Evolutionary conservation across 192 early-diverging fungal species (phyloP).

Genomic region (Coemansia sp.): DNA sequence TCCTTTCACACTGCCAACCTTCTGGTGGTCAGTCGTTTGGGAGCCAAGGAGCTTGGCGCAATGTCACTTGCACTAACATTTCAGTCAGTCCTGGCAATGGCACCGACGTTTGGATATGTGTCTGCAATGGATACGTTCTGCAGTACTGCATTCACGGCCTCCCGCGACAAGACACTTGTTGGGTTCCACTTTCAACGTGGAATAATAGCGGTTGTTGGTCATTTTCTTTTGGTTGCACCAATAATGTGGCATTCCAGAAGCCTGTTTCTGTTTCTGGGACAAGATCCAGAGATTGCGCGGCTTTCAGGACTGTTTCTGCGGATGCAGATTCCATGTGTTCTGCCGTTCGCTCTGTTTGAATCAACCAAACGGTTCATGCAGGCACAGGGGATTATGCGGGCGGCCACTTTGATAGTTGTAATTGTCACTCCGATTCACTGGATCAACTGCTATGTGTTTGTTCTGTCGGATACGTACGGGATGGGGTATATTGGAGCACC

Average conservation of each 20-base stretch:
- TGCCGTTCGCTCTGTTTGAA: conserved; percentile 76
- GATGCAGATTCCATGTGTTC: conserved; percentile 67
- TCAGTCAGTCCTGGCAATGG: neutral
- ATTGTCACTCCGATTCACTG: conserved; percentile 71
- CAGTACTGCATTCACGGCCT: conserved; percentile 16
- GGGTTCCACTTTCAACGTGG: conserved; percentile 23
- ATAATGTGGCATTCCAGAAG: conserved; percentile 40
- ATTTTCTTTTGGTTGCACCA: conserved; percentile 7
- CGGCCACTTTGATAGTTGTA: conserved; percentile 3
- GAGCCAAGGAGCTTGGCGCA: conserved; percentile 9
- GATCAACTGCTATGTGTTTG: conserved; percentile 72
- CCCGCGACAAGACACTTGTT: conserved; percentile 14
- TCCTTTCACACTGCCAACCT: conserved; percentile 4
- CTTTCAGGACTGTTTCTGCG: conserved; percentile 60
- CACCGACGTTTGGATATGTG: conserved; percentile 7
- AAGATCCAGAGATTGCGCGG: conserved; percentile 64
- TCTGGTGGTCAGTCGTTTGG: neutral
- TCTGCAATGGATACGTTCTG: conserved; percentile 25
- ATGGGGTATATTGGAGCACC: conserved; percentile 83
- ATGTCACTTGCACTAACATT: conserved; percentile 12
- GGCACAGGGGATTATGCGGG: conserved; percentile 81
- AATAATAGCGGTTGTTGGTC: conserved; percentile 12
- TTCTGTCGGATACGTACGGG: conserved; percentile 62
- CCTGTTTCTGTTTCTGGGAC: conserved; percentile 66
- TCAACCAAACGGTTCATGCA: conserved; percentile 79